Evolutionary conservation across 2,329 filamentous ascomycete species (phyloP).

Genomic region (Nakataea oryzae): DNA sequence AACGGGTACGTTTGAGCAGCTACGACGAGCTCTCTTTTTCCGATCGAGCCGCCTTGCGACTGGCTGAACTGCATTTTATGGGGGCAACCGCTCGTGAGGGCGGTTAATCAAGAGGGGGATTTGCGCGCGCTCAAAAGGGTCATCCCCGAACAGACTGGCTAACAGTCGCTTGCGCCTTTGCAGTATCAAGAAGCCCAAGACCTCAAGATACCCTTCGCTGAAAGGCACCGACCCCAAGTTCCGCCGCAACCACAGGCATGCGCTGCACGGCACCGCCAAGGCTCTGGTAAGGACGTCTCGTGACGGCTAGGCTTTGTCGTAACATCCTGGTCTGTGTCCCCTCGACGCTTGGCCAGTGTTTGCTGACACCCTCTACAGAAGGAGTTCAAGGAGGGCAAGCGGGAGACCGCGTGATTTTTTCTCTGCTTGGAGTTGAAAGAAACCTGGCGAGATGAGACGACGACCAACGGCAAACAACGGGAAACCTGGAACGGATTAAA

Average conservation of each 20-base stretch:
- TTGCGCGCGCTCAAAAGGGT: background rate
- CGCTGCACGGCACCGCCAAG: slow-evolving; percentile 97
- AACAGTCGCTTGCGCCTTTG: slow-evolving; percentile 5
- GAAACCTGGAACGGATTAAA: slow-evolving; percentile 1
- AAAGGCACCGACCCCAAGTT: slow-evolving; percentile 99
- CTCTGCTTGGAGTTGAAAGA: background rate
- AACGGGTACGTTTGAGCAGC: slow-evolving; percentile 67
- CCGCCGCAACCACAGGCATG: slow-evolving; percentile 99
- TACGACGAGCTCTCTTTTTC: background rate
- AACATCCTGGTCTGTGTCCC: background rate
- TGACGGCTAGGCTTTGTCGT: too few species aligned
- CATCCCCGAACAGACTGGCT: background rate
- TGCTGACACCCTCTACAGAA: slow-evolving; percentile 50
- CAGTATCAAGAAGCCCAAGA: slow-evolving; percentile 99
- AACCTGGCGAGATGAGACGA: slow-evolving; percentile 1
- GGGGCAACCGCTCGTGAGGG: background rate
- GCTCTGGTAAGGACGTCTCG: slow-evolving; percentile 57
- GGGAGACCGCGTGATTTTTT: slow-evolving; percentile 21
- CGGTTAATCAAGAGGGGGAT: background rate
- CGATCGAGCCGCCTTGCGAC: background rate
- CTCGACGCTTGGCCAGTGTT: background rate
- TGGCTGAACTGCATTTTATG: background rate
- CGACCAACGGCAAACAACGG: slow-evolving; percentile 1
- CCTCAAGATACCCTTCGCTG: slow-evolving; percentile 94
- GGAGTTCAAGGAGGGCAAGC: slow-evolving; percentile 79